Conservation (phyloP, 352 stramenopile genomes). For the Saprolegnia diclina region DNA sequence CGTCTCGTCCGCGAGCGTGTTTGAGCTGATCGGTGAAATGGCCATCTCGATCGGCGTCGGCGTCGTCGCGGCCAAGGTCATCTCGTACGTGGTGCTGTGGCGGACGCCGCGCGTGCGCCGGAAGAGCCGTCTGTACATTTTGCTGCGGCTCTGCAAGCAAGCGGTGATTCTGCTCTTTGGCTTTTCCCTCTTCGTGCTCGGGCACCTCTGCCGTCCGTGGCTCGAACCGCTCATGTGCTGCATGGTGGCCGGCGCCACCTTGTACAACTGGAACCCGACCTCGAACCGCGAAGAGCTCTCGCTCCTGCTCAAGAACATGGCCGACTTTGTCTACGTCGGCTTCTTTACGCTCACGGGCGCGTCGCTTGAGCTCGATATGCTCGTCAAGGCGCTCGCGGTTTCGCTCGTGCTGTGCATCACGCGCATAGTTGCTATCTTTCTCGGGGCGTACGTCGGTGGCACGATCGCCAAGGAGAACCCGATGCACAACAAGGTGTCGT, state of each 20-base stretch:
- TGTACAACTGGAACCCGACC: slow-evolving; percentile 53
- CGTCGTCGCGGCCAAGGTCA: slow-evolving; percentile 45
- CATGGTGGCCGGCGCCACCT: slow-evolving; percentile 57
- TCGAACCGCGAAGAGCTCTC: slow-evolving; percentile 49
- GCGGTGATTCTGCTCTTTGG: slow-evolving; percentile 54
- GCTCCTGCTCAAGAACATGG: slow-evolving; percentile 46
- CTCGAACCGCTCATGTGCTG: slow-evolving; percentile 58
- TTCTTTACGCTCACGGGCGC: slow-evolving; percentile 71
- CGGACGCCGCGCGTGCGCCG: slow-evolving; percentile 45
- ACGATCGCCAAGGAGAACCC: slow-evolving; percentile 41
- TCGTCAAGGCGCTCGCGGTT: slow-evolving; percentile 49
- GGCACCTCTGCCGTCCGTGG: slow-evolving; percentile 55
- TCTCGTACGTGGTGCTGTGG: slow-evolving; percentile 51
- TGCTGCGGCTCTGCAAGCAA: slow-evolving; percentile 39
- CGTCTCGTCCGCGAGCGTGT: slow-evolving; percentile 26
- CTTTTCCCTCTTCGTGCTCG: slow-evolving; percentile 53
- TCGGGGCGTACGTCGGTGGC: slow-evolving; percentile 50
- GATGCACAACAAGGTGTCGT: slow-evolving; percentile 37
- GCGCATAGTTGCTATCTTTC: slow-evolving; percentile 49
- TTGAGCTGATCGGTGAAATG: slow-evolving; percentile 40
- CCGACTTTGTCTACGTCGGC: slow-evolving; percentile 60
- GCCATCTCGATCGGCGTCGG: slow-evolving; percentile 47
- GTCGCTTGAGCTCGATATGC: slow-evolving; percentile 57
- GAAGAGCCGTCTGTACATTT: slow-evolving; percentile 41
- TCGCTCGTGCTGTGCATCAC: slow-evolving; percentile 50